These are phyloP conservation scores for Fusarium graminum DNA, from an alignment of 2,329 filamentous ascomycete genomes.

Conservation along the genomic window DNA sequence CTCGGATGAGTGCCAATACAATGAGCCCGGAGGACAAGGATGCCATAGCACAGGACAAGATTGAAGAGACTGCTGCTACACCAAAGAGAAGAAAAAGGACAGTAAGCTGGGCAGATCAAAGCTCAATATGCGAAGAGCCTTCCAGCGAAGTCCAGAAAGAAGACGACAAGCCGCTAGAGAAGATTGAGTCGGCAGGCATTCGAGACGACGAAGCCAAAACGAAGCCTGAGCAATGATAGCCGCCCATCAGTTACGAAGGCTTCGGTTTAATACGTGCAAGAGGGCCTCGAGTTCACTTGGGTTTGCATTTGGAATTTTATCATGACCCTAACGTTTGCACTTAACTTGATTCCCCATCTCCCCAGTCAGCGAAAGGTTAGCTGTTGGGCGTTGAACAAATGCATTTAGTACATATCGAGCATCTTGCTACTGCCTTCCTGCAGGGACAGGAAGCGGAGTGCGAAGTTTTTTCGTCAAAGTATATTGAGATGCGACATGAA, in stretches of 20 bases:
- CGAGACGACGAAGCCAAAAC: constrained; percentile 13
- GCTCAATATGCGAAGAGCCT: constrained; percentile 35
- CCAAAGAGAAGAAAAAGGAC: constrained; percentile 41
- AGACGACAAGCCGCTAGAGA: constrained; percentile 32
- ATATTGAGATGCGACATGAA: constrained; percentile 41
- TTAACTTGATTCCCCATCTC: constrained; percentile 26
- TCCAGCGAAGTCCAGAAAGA: constrained; percentile 23
- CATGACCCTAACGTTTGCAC: constrained; percentile 18
- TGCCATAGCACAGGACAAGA: constrained; percentile 32
- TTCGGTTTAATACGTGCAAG: constrained; percentile 2
- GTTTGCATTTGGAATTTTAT: constrained; percentile 23
- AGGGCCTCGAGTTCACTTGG: not conserved
- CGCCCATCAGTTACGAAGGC: not conserved
- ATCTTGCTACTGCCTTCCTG: constrained; percentile 30
- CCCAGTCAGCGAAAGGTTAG: constrained; percentile 15
- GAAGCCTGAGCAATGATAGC: constrained; percentile 23
- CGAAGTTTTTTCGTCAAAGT: constrained; percentile 16
- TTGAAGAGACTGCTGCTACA: constrained; percentile 30
- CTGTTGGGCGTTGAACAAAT: constrained; percentile 23
- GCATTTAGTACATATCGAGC: constrained; percentile 38
- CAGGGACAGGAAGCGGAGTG: constrained; percentile 29
- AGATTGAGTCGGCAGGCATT: constrained; percentile 26
- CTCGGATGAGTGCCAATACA: constrained; percentile 23
- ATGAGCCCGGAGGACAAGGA: constrained; percentile 36
- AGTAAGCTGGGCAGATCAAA: constrained; percentile 46